Evolutionary conservation across 495 filamentous ascomycete genomes (phyloP), one percentile per base, ranked within the genome.

Genomic region (Filosporella fistucella): DNA sequence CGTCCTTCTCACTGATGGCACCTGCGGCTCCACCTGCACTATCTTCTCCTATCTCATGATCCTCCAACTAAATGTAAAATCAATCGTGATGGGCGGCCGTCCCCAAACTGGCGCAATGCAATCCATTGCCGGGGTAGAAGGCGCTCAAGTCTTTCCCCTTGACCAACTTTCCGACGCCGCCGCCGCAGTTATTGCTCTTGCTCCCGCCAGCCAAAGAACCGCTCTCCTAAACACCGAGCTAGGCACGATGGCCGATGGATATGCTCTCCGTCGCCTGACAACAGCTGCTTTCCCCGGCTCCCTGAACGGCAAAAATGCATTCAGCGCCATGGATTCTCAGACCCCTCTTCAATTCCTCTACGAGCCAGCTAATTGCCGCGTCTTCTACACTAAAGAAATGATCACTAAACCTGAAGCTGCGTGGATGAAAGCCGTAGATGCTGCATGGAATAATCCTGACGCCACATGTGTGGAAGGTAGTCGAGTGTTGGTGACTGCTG

Each of bases 1-100:
- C 8, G 58, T 70, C 34, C 35, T 78, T 45, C 22, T 52, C 33
- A 73, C 72, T 28, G 80, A 85, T 58, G 80, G 82, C 26, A 68
- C 71, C 51, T 86, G 82, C 61, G 74, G 69, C 22, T 82, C 77
- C 2, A 80, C 80, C 3, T 86, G 81, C 62, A 74, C 77, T 6
- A 60, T 82, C 52, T 77, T 82, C 58, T 60, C 65, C 40, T 69
- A 77, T 28, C 63, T 80, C 25, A 67, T 84, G 59, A 64, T 67
- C 3, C 61, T 71, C 33, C 68, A 75, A 51, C 76, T 68, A 18
- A 67, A 68, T 21, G 75, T 86, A 2, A 74, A 74, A 51, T 75
- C 71, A 24, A 71, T 85, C 37, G 72, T 69, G 2, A 60, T 72
- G 17, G 75, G 76, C 26, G 74, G 76, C 2, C 66, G 62, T 7